Evolutionary conservation across 306 rosid species (phyloP), one percentile per base, ranked within the genome.

Genomic region (Pyrus bretschneideri): DNA sequence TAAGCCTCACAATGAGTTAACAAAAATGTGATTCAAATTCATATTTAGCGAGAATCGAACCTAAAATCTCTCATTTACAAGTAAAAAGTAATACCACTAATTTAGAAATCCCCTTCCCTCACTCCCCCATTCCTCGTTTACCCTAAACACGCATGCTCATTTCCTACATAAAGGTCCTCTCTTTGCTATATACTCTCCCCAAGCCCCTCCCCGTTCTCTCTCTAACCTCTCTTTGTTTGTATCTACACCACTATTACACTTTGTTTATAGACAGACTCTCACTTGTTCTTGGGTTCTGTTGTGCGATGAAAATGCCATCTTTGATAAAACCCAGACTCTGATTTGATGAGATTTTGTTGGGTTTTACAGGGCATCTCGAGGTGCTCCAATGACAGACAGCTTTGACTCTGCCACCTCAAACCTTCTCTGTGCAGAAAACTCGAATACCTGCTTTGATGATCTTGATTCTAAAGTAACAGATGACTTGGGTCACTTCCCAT

Each of bases 371-470:
- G 54, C 19, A 29, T 81, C 76, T 81, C 75, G 70, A 59, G 77
- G 62, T 80, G 46, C 62, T 78, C 61, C 81, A 84, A 89, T 93
- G 97, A 91, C 82, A 46, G 88, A 77, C 51, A 80, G 75, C 71
- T 71, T 66, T 72, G 89, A 89, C 80, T 67, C 76, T 83, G 73
- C 77, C 46, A 74, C 75, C 70, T 80, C 84, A 66, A 77, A 40
- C 84, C 86, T 89, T 72, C 76, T 86, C 46, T 85, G 91, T 78
- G 73, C 78, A 60, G 93, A 93, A 62, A 77, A 72, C 69, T 67
- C 59, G 46, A 68, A 75, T 71, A 62, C 70, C 9, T 77, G 91
- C 63, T 83, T 85, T 78, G 93, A 82, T 72, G 88, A 81, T 60
- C 64, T 77, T 61, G 84, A 88, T 74, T 76, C 80, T 76, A 77